phyloP scores from a whole-genome alignment of 805 yeast genomes.

The Phaffomyces antillensis region DNA sequence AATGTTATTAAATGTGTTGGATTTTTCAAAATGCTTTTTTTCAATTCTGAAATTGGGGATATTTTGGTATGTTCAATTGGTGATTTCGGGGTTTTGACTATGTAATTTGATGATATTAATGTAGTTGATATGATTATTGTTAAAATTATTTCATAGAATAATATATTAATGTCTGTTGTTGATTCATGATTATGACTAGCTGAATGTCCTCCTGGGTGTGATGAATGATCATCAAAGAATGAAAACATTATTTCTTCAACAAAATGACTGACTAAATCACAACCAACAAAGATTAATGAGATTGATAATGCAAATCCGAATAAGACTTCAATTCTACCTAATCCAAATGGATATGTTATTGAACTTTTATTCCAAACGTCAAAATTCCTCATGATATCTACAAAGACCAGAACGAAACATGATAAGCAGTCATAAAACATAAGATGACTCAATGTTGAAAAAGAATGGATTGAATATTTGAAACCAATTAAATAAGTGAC shows the following conservation, averaged over 20 bases:
- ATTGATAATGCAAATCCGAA: slow-evolving; percentile 84
- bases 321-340: slow-evolving; percentile 84
- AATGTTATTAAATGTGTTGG: slow-evolving; percentile 38
- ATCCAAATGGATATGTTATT: slow-evolving; percentile 82
- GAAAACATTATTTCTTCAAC: slow-evolving; percentile 59
- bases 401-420: slow-evolving; percentile 58
- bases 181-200: slow-evolving; percentile 24
- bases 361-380: slow-evolving; percentile 86
- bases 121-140: slow-evolving; percentile 24
- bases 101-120: slow-evolving; percentile 26
- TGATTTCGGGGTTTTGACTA: not conserved
- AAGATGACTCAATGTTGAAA: slow-evolving; percentile 79
- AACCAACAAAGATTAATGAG: slow-evolving; percentile 82
- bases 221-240: slow-evolving; percentile 21
- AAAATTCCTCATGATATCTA: slow-evolving; percentile 81
- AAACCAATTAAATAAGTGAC: slow-evolving; percentile 56
- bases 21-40: slow-evolving; percentile 17
- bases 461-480: slow-evolving; percentile 46
- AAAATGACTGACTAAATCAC: slow-evolving; percentile 82
- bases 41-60: slow-evolving; percentile 6
- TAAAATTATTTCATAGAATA: slow-evolving; percentile 26
- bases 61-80: not conserved
- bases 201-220: slow-evolving; percentile 6
- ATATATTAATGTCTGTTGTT: slow-evolving; percentile 15
- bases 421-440: slow-evolving; percentile 83